These are phyloP conservation scores for Dictyostelium brefeldianum DNA, from an alignment of 78 protist genomes.

Conservation along the genomic window DNA sequence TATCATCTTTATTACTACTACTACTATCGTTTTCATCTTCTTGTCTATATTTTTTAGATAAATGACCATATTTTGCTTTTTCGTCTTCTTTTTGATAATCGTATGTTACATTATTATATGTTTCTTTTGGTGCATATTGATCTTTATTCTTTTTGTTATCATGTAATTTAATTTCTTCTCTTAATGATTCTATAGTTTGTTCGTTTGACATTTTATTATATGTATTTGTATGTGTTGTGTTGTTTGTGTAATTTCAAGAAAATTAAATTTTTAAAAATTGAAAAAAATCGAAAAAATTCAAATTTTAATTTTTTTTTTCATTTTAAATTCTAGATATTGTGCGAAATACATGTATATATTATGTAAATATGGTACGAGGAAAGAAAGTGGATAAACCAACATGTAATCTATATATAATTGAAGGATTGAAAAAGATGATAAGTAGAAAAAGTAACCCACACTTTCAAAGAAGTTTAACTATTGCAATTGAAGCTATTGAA, in stretches of 20 bases:
- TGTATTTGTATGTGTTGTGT: neutral
- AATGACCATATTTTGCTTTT: constrained; percentile 19
- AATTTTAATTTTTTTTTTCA: too few relatives aligned
- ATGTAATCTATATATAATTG: neutral
- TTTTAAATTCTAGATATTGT: too few relatives aligned
- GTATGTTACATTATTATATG: constrained; percentile 35
- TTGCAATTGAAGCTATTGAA: neutral
- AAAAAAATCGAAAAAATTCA: too few relatives aligned
- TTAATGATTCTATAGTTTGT: constrained; percentile 50
- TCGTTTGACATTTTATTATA: constrained; percentile 19
- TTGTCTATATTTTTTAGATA: constrained; percentile 17
- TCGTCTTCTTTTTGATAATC: constrained; percentile 66
- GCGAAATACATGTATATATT: too few relatives aligned
- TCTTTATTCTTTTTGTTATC: constrained; percentile 5
- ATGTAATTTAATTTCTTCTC: constrained; percentile 45
- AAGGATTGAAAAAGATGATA: neutral
- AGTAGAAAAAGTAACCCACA: neutral
- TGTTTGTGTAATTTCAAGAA: neutral
- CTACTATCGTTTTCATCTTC: neutral
- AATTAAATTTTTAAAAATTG: too few relatives aligned
- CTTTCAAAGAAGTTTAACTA: constrained; percentile 4
- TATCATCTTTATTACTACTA: neutral
- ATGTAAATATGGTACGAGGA: too few relatives aligned
- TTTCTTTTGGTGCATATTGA: constrained; percentile 24
- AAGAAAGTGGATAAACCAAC: neutral